Evolutionary conservation across 2,329 filamentous ascomycete species (phyloP).

Genomic region (Chrysoporthe puriensis): DNA sequence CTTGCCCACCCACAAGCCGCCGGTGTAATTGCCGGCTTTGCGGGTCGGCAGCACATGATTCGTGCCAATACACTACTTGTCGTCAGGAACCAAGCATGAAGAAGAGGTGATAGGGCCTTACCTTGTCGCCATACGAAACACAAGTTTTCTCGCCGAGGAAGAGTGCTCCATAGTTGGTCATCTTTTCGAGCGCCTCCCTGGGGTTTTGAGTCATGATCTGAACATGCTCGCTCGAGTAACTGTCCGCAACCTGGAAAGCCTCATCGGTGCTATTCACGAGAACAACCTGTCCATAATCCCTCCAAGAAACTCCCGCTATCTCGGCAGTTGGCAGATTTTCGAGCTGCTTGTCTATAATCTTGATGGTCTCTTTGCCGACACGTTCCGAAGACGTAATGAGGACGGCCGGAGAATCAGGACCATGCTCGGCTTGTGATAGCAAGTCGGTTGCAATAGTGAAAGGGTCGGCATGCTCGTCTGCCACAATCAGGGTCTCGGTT

Average conservation of each 20-base stretch:
- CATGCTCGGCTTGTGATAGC: conserved; percentile 55
- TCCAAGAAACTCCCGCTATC: conserved; percentile 49
- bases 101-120: conserved; percentile 29
- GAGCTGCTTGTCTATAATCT: conserved; percentile 43
- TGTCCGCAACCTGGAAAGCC: conserved; percentile 37
- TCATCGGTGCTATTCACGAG: conserved; percentile 48
- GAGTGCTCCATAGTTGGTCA: conserved; percentile 54
- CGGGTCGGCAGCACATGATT: conserved; percentile 58
- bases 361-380: conserved; percentile 44
- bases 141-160: conserved; percentile 57
- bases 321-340: conserved; percentile 46
- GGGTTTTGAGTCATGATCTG: conserved; percentile 40
- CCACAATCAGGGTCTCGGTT: conserved; percentile 55
- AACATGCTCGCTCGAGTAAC: not conserved
- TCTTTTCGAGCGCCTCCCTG: conserved; percentile 52
- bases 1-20: conserved; percentile 60
- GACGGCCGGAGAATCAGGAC: conserved; percentile 54
- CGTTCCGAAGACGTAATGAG: conserved; percentile 51
- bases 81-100: not conserved
- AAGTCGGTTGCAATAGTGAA: conserved; percentile 50
- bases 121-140: conserved; percentile 58
- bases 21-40: conserved; percentile 52
- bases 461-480: conserved; percentile 50
- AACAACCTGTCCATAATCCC: conserved; percentile 49
- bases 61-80: conserved; percentile 54